Evolutionary conservation across 1,139 yeast species (phyloP), one percentile per base, ranked within the genome.

Genomic region (Sugiyamaella paludigena): DNA sequence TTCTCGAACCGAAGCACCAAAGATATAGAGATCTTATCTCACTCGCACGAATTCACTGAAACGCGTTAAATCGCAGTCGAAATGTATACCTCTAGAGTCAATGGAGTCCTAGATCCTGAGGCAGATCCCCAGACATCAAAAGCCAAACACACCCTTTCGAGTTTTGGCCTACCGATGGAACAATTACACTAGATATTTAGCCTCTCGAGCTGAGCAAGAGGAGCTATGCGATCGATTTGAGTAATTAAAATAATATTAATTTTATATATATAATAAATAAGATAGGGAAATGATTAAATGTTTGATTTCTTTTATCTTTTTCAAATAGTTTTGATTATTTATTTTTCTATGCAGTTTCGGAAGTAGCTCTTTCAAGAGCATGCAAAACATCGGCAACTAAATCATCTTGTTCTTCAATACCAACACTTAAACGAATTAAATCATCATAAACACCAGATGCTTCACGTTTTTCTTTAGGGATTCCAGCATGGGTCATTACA

Each of bases 401-500:
- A 64, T 87, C 96, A 34, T 82, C 86, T 54, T 80, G 72, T 60
- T 87, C 95, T 73, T 88, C 96, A 58, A 87, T 84, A 73, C 96
- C 96, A 52, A 87, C 92, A 55, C 88, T 81, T 53, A 87, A 74
- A 75, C 96, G 82, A 60, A 87, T 76, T 69, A 88, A 77, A 71
- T 87, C 89, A 62, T 87, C 95, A 61, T 64, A 84, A 42, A 88
- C 94, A 58, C 95, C 95, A 51, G 83, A 79, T 45, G 81, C 78
- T 70, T 85, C 94, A 71, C 96, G 82, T 63, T 81, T 83, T 49
- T 75, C 87, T 69, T 78, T 77, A 64, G 95, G 91, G 69, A 88
- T 87, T 66, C 95, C 95, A 50, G 94, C 94, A 64, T 87, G 96
- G 60, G 96, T 87, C 95, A 87, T 87, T 49, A 83, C 81, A 50